Evolutionary conservation across 352 stramenopile species (phyloP).

Genomic region (Blastocystis sp.): DNA sequence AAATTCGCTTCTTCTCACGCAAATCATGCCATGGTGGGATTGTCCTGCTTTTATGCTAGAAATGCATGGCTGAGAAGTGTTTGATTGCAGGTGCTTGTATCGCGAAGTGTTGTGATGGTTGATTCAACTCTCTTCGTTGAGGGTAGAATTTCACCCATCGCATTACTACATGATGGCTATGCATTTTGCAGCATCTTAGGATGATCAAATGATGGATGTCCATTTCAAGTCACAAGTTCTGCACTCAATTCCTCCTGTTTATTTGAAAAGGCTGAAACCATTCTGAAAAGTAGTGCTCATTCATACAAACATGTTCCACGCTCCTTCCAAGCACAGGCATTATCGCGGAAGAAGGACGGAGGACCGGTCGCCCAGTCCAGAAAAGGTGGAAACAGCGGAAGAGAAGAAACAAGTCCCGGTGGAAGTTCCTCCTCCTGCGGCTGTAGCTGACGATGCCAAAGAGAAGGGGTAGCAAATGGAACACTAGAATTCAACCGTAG

Average conservation of each 20-base stretch:
- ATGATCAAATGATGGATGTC: background rate
- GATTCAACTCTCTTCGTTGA: no score
- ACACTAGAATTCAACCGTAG: background rate
- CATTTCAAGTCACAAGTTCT: background rate
- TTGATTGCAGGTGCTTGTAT: no score
- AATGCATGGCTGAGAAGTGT: no score
- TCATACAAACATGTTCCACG: conserved; percentile 29
- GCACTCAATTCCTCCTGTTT: conserved; percentile 11
- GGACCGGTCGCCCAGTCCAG: conserved; percentile 1
- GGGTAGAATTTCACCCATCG: no score
- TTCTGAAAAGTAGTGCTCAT: background rate
- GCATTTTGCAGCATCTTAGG: background rate
- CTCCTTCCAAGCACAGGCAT: conserved; percentile 30
- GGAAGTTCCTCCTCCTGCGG: background rate
- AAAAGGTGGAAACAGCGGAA: background rate
- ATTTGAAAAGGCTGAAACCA: background rate
- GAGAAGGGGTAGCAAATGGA: background rate
- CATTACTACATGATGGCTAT: no score
- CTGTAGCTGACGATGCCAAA: background rate
- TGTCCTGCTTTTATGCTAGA: no score
- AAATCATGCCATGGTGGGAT: no score
- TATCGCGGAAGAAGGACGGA: conserved; percentile 10
- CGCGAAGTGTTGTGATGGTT: no score
- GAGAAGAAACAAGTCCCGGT: background rate
- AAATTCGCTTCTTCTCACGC: no score